phyloP scores from a whole-genome alignment of 1,139 yeast species.

The Candida labiduridarum region DNA sequence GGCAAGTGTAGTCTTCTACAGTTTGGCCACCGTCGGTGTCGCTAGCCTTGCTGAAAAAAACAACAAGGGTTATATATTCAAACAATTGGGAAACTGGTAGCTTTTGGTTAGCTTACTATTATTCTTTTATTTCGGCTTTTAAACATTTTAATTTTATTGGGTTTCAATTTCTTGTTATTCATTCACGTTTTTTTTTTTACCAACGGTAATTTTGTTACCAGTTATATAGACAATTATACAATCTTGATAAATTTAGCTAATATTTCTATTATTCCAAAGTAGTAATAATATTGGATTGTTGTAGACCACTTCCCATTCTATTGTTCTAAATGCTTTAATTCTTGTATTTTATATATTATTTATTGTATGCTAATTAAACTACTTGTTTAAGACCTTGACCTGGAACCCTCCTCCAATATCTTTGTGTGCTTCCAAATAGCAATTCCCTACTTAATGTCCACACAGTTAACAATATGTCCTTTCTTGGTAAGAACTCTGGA shows the following conservation, averaged over 20 bases:
- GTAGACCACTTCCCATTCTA: not conserved
- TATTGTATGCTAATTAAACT: conserved; percentile 19
- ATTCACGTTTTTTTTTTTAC: no score
- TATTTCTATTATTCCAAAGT: no score
- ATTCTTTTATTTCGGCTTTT: not conserved
- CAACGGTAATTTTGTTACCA: no score
- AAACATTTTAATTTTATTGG: not conserved
- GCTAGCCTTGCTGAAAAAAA: conserved; percentile 15
- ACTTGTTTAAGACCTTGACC: conserved; percentile 40
- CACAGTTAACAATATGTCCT: conserved; percentile 42
- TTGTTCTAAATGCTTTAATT: not conserved
- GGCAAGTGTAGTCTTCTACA: conserved; percentile 15
- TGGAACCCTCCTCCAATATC: conserved; percentile 47
- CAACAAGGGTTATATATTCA: conserved; percentile 14
- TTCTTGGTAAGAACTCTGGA: conserved; percentile 48
- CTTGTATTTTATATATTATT: not conserved
- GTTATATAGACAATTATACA: no score
- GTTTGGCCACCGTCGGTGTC: conserved; percentile 14
- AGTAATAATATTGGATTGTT: not conserved
- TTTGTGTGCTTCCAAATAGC: conserved; percentile 37
- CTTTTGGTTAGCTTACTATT: not conserved
- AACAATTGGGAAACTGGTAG: conserved; percentile 13
- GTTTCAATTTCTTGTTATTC: not conserved
- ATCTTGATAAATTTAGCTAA: no score
- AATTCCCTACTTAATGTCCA: conserved; percentile 42